Evolutionary conservation across 2,329 filamentous ascomycete genomes (phyloP).

Genomic region (Fusarium sp.): DNA sequence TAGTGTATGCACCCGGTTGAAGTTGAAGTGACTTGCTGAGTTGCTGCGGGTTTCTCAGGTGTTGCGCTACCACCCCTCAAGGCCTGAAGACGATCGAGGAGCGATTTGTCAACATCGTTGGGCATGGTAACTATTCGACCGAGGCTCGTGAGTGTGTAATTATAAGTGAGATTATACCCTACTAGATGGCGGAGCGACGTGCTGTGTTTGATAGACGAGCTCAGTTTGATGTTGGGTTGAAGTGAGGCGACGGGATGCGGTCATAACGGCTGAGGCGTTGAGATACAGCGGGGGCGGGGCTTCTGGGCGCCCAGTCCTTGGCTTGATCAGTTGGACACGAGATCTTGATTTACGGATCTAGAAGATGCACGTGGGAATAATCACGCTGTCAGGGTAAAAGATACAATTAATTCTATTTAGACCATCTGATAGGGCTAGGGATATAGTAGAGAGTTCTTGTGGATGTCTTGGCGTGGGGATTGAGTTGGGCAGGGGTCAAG

Average conservation of each 20-base stretch:
- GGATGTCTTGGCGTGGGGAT: neutral
- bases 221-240: neutral
- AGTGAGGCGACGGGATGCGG: conserved; percentile 10
- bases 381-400: neutral
- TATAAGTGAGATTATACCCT: neutral
- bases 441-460: neutral
- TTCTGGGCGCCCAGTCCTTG: conserved; percentile 16
- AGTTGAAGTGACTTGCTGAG: conserved; percentile 52
- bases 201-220: neutral
- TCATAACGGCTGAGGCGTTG: conserved; percentile 1
- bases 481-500: neutral
- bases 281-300: conserved; percentile 34
- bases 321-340: neutral
- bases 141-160: neutral
- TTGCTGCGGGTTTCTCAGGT: conserved; percentile 49
- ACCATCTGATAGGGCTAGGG: neutral
- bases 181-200: neutral
- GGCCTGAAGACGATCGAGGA: conserved; percentile 67
- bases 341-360: neutral
- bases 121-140: conserved; percentile 40
- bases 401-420: neutral
- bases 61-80: conserved; percentile 55
- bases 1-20: conserved; percentile 2
- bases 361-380: neutral
- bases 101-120: conserved; percentile 57